phyloP scores from a whole-genome alignment of 1,139 yeast species.

The Magnusiomyces fungicola region DNA sequence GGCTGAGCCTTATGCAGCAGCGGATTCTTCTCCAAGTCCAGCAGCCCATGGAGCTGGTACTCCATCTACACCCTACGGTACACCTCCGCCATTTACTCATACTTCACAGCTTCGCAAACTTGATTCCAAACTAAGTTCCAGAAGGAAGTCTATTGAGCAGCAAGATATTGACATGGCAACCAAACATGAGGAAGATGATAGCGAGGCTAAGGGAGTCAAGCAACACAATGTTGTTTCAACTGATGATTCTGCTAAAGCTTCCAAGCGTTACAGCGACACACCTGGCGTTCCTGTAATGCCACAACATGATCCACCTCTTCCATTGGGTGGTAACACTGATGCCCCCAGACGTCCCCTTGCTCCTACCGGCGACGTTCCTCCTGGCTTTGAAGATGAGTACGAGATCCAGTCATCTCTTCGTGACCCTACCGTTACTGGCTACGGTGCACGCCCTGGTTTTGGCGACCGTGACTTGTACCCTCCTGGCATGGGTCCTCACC shows the following conservation, averaged over 20 bases:
- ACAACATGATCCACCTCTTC: neutral
- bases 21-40: conserved; percentile 7
- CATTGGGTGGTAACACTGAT: neutral
- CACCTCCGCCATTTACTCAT: conserved; percentile 4
- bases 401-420: conserved; percentile 1
- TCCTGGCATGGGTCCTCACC: conserved; percentile 1
- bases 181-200: neutral
- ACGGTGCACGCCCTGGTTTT: neutral
- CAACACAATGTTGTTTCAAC: neutral
- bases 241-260: neutral
- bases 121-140: neutral
- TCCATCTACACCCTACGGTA: conserved; percentile 3
- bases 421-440: neutral
- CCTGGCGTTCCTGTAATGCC: too few relatives aligned
- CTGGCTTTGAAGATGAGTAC: conserved; percentile 7
- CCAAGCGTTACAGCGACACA: too few relatives aligned
- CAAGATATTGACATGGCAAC: neutral
- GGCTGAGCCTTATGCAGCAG: conserved; percentile 2
- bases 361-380: conserved; percentile 1
- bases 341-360: neutral
- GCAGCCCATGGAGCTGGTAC: conserved; percentile 6
- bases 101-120: neutral
- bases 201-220: neutral
- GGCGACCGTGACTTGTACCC: conserved; percentile 4
- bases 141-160: neutral